These are phyloP conservation scores for Plasmodium malariae DNA, from an alignment of 169 alveolate genomes.

Conservation along the genomic window DNA sequence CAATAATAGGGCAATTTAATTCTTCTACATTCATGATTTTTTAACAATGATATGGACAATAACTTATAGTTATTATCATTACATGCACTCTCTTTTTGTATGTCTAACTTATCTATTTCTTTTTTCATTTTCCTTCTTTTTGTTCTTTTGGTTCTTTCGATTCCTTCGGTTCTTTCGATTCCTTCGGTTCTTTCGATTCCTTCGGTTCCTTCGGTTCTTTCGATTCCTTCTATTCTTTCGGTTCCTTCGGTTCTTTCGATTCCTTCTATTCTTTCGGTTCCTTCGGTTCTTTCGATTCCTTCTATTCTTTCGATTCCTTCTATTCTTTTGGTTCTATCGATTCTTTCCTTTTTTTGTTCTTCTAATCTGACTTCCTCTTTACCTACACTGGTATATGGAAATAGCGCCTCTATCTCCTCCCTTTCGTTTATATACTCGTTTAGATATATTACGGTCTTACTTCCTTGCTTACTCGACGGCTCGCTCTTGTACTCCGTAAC, in stretches of 20 bases:
- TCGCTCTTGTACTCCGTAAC: neutral
- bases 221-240: neutral
- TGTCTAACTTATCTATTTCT: neutral
- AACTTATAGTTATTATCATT: slow-evolving; percentile 42
- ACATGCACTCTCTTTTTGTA: no score
- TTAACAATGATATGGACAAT: slow-evolving; percentile 75
- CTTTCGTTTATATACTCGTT: no score
- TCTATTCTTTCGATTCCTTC: no score
- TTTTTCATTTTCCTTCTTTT: neutral
- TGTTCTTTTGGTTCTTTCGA: neutral
- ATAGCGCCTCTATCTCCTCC: no score
- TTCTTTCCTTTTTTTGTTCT: no score
- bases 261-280: no score
- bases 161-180: neutral
- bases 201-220: neutral
- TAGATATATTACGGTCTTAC: no score
- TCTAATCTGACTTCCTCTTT: no score
- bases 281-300: no score
- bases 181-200: neutral
- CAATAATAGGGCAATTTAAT: slow-evolving; percentile 78
- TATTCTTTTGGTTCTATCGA: no score
- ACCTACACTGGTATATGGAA: no score
- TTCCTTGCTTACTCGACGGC: neutral
- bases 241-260: no score
- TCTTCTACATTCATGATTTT: slow-evolving; percentile 80